Evolutionary conservation across 306 rosid species (phyloP), one percentile per base, ranked within the genome.

Genomic region (Acacia confusa): DNA sequence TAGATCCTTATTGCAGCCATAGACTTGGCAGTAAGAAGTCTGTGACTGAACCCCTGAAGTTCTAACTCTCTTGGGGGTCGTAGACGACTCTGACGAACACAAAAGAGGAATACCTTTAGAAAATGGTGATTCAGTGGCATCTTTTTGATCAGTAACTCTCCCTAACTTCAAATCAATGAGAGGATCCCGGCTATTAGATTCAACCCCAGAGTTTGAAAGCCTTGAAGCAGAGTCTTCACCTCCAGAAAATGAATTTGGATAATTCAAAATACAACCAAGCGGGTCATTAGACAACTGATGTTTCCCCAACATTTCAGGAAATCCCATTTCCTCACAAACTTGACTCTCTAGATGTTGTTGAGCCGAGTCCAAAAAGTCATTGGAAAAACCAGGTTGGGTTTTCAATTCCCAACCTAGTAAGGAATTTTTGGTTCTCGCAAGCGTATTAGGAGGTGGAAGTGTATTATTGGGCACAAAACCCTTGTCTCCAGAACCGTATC

Each of bases 1-100:
- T 84, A 94, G 90, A 78, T 94, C 94, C 84, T 90, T 94, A 77
- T 91, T 87, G 78, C 97, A 94, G 32, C 96, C 97, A 89, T 88
- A 84, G 70, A 92, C 98, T 86, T 92, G 98, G 83, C 98, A 94
- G 73, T 75, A 75, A 25, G 88, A 75, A 81, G 82, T 71, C 66
- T 84, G 96, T 3, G 94, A 83, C 55, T 84, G 86, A 20, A 75
- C 9, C 32, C 86, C 88, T 0, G 90, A 88, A 43, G 89, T 69
- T 44, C 90, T 74, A 43, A 81, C 82, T 67, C 97, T 84, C 87
- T 92, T 94, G 0, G 91, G 44, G 2, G 91, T 90, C 4, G 85
- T 77, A 2, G 94, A 87, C 2, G 91, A 89, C 43, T 81, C 90
- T 0, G 89, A 83, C 0, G 95, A 90, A 47, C 92, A 87, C 82